phyloP scores from a whole-genome alignment of 345 rosid genomes.

The Citrus trifoliata region DNA sequence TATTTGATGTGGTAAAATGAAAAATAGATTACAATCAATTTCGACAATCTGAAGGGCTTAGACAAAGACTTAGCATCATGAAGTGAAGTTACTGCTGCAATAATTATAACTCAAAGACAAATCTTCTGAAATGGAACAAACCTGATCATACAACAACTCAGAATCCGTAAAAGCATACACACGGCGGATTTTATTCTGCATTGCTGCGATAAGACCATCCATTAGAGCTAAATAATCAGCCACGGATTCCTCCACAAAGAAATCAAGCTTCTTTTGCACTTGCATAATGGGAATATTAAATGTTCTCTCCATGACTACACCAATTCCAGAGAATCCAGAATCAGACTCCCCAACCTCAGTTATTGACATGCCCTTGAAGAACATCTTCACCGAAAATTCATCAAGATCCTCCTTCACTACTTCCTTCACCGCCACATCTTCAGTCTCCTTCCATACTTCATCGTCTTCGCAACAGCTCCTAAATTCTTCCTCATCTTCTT shows the following conservation, averaged over 20 bases:
- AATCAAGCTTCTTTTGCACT: constrained; percentile 89
- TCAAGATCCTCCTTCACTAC: constrained; percentile 44
- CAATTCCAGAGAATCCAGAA: constrained; percentile 77
- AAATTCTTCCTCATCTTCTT: constrained; percentile 88
- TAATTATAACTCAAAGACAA: not conserved
- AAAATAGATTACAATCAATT: not conserved
- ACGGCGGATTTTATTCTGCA: constrained; percentile 46
- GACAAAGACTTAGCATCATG: not conserved
- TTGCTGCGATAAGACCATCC: constrained; percentile 81
- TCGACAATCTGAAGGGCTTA: not conserved
- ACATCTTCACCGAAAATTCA: constrained; percentile 81
- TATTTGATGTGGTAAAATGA: not conserved
- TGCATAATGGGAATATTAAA: constrained; percentile 49
- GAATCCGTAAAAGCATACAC: constrained; percentile 86
- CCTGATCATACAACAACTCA: constrained; percentile 64
- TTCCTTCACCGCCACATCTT: constrained; percentile 33
- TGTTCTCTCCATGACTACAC: constrained; percentile 79
- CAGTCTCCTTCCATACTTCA: constrained; percentile 79
- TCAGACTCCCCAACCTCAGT: constrained; percentile 48
- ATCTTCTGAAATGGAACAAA: constrained; percentile 16
- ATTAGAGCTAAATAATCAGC: constrained; percentile 82
- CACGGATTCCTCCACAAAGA: constrained; percentile 73
- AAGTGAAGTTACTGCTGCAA: not conserved
- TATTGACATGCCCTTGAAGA: constrained; percentile 77
- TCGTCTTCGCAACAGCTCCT: constrained; percentile 92